A percentile compares a stretch with the other conserved stretches of the same genome.
phyloP scores from a whole-genome alignment of 2,329 filamentous ascomycete species.

The Emmonsia crescens region DNA sequence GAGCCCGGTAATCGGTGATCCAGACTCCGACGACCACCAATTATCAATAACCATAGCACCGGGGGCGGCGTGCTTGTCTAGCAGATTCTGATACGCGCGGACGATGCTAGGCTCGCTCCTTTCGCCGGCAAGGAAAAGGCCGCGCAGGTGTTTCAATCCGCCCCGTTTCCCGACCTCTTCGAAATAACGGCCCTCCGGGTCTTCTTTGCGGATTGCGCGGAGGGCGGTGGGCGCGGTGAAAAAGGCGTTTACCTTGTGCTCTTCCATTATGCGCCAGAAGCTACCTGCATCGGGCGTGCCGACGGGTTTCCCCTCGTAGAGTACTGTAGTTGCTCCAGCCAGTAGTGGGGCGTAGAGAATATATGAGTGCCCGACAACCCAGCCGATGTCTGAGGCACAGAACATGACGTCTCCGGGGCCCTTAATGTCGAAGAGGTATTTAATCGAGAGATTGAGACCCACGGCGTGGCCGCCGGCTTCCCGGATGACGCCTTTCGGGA shows the following conservation, averaged over 20 bases:
- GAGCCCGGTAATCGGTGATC: slow-evolving; percentile 57
- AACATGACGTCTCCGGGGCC: slow-evolving; percentile 76
- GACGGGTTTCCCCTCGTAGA: slow-evolving; percentile 91
- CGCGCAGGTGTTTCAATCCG: slow-evolving; percentile 60
- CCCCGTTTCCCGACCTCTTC: slow-evolving; percentile 52
- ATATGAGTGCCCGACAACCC: slow-evolving; percentile 80
- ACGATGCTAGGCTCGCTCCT: slow-evolving; percentile 80
- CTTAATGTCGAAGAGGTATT: slow-evolving; percentile 70
- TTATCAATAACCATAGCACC: slow-evolving; percentile 57
- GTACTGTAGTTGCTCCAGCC: slow-evolving; percentile 70
- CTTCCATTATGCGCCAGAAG: slow-evolving; percentile 78
- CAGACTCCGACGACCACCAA: slow-evolving; percentile 64
- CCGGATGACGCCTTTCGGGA: slow-evolving; percentile 72
- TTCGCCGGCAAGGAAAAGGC: slow-evolving; percentile 79
- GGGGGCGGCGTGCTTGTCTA: slow-evolving; percentile 54
- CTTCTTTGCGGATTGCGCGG: slow-evolving; percentile 75
- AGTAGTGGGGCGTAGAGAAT: slow-evolving; percentile 84
- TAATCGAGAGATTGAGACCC: slow-evolving; percentile 68
- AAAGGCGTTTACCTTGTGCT: slow-evolving; percentile 72
- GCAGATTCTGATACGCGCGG: slow-evolving; percentile 64
- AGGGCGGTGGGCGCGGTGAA: slow-evolving; percentile 84
- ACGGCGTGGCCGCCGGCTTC: slow-evolving; percentile 82
- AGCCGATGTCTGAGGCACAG: slow-evolving; percentile 78
- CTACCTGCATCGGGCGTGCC: slow-evolving; percentile 78
- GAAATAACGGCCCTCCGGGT: slow-evolving; percentile 61